Conservation (phyloP, 805 yeast genomes). For the Suhomyces canberraensis region DNA sequence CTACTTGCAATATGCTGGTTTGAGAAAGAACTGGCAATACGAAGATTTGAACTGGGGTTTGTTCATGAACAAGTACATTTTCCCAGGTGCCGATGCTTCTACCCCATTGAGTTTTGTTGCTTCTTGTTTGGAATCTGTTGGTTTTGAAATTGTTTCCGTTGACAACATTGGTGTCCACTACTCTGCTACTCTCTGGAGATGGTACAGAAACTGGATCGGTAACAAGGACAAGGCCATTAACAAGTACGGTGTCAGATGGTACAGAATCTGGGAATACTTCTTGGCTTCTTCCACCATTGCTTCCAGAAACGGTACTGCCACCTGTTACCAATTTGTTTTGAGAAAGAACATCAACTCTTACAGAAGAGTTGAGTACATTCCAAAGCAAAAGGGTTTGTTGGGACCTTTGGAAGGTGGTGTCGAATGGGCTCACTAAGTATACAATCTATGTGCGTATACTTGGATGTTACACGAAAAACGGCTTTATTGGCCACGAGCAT, state of each 20-base stretch:
- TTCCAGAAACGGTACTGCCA: constrained; percentile 90
- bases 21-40: constrained; percentile 90
- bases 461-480: no score
- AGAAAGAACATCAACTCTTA: constrained; percentile 85
- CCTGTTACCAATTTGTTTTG: constrained; percentile 86
- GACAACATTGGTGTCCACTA: constrained; percentile 93
- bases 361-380: constrained; percentile 79
- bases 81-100: constrained; percentile 97
- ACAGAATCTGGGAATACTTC: constrained; percentile 89
- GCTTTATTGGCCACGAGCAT: no score
- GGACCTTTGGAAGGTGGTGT: constrained; percentile 54
- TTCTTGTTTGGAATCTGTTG: constrained; percentile 72
- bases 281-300: constrained; percentile 78
- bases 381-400: constrained; percentile 70
- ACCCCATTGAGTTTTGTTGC: constrained; percentile 86
- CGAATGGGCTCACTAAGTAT: constrained; percentile 64
- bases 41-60: constrained; percentile 93
- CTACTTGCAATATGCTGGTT: constrained; percentile 84
- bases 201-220: constrained; percentile 93
- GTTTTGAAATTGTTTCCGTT: constrained; percentile 78
- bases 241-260: constrained; percentile 89
- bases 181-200: constrained; percentile 86
- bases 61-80: constrained; percentile 92
- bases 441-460: no score
- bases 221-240: constrained; percentile 71